Conservation (phyloP, 2,329 filamentous ascomycete species). For the Harringtonia lauricola region DNA sequence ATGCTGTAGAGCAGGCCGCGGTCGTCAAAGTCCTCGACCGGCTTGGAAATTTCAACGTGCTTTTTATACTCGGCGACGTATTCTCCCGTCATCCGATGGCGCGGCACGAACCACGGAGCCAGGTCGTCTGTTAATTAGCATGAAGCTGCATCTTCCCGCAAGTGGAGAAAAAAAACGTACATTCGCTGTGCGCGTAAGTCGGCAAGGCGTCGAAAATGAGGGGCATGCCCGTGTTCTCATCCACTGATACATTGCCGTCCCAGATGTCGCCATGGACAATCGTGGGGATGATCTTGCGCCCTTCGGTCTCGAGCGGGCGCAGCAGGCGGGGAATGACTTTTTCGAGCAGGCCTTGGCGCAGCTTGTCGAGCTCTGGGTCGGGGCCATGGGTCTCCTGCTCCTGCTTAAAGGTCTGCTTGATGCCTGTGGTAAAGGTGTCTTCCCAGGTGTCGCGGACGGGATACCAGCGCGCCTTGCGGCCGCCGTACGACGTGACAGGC, state of each 20-base stretch:
- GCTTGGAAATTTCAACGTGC: constrained; percentile 14
- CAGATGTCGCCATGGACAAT: constrained; percentile 34
- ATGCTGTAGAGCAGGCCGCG: constrained; percentile 17
- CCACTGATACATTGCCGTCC: constrained; percentile 25
- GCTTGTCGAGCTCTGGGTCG: constrained; percentile 18
- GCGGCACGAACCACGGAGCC: constrained; percentile 17
- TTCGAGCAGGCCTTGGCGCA: constrained; percentile 23
- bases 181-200: constrained; percentile 33
- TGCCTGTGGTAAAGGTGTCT: constrained; percentile 20
- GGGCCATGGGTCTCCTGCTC: constrained; percentile 14
- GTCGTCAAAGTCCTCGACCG: constrained; percentile 18
- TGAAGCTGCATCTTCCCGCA: too few relatives aligned
- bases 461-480: constrained; percentile 17
- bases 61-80: constrained; percentile 15
- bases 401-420: constrained; percentile 8
- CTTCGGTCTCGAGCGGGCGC: constrained; percentile 27
- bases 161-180: constrained; percentile 10
- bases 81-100: constrained; percentile 14
- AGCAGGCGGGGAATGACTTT: constrained; percentile 34
- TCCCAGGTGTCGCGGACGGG: constrained; percentile 26
- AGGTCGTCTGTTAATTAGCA: constrained; percentile 16
- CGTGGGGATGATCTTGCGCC: constrained; percentile 27
- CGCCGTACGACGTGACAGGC: constrained; percentile 12
- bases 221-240: constrained; percentile 17
- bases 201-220: constrained; percentile 28